These are phyloP conservation scores for Massarina eburnea DNA, from an alignment of 2,329 filamentous ascomycete species.

Conservation along the genomic window DNA sequence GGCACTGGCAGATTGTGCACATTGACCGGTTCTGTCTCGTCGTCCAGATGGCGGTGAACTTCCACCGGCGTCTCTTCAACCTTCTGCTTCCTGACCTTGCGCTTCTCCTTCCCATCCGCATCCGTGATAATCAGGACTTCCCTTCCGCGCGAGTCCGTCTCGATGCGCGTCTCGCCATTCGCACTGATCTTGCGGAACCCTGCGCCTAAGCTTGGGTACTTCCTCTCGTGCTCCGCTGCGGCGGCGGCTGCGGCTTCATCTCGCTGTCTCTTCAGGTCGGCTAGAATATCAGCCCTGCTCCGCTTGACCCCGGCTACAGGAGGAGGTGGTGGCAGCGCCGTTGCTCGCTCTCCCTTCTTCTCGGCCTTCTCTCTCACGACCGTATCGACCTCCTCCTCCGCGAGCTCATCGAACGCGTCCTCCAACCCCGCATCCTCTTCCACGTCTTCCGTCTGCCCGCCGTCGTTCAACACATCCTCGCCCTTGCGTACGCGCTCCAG, in stretches of 20 bases:
- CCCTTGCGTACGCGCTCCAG: conserved; percentile 69
- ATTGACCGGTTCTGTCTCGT: conserved; percentile 48
- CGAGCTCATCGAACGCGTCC: conserved; percentile 55
- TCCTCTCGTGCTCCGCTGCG: conserved; percentile 43
- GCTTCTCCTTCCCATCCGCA: conserved; percentile 62
- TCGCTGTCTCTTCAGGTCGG: conserved; percentile 59
- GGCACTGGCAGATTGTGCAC: conserved; percentile 39
- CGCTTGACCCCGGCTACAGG: conserved; percentile 52
- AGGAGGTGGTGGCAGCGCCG: conserved; percentile 47
- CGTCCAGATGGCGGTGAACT: conserved; percentile 49
- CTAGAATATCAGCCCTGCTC: conserved; percentile 61
- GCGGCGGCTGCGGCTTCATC: conserved; percentile 48
- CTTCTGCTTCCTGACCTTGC: conserved; percentile 59
- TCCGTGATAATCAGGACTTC: conserved; percentile 63
- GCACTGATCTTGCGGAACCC: conserved; percentile 58
- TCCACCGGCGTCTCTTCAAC: conserved; percentile 36
- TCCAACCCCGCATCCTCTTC: conserved; percentile 41
- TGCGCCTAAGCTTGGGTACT: conserved; percentile 52
- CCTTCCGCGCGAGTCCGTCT: conserved; percentile 57
- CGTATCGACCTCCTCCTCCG: conserved; percentile 69
- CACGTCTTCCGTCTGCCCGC: conserved; percentile 40
- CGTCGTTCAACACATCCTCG: conserved; percentile 53
- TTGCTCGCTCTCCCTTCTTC: conserved; percentile 58
- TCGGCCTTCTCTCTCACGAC: conserved; percentile 60
- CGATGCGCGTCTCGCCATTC: conserved; percentile 55